Evolutionary conservation across 306 rosid genomes (phyloP).

Genomic region (Fragaria iinumae): DNA sequence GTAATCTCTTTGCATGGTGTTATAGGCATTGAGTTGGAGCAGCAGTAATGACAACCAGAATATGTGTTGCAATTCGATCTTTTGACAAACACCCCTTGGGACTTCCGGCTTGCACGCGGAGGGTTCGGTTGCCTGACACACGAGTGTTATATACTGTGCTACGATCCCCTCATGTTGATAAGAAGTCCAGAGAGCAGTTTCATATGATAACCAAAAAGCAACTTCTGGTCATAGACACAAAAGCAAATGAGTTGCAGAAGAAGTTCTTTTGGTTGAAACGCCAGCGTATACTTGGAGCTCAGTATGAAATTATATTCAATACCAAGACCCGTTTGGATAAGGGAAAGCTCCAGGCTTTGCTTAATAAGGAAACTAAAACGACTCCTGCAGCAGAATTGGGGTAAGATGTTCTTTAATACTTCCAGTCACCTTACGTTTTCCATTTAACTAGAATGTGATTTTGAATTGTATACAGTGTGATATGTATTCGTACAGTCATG

Average conservation of each 20-base stretch:
- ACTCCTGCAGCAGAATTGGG: neutral
- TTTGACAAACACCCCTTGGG: constrained; percentile 12
- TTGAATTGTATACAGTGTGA: neutral
- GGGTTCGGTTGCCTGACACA: constrained; percentile 4
- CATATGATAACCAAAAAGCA: constrained; percentile 12
- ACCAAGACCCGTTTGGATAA: constrained; percentile 9
- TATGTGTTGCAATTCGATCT: constrained; percentile 6
- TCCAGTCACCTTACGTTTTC: neutral
- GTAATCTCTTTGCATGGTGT: neutral
- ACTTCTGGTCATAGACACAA: constrained; percentile 7
- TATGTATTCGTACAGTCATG: neutral
- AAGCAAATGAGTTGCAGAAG: neutral
- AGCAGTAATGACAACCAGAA: constrained; percentile 9
- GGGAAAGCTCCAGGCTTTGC: constrained; percentile 6
- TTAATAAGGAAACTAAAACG: neutral
- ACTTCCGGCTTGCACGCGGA: neutral
- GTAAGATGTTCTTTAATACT: neutral
- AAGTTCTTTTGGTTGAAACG: constrained; percentile 14
- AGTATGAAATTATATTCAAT: constrained; percentile 10
- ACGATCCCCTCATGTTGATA: constrained; percentile 16
- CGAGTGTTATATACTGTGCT: constrained; percentile 1
- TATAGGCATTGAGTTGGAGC: neutral
- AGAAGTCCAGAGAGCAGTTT: constrained; percentile 12
- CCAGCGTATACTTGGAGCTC: constrained; percentile 17
- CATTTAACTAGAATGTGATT: neutral